phyloP scores from a whole-genome alignment of 2,329 filamentous ascomycete genomes.

The Beauveria rudraprayagi region DNA sequence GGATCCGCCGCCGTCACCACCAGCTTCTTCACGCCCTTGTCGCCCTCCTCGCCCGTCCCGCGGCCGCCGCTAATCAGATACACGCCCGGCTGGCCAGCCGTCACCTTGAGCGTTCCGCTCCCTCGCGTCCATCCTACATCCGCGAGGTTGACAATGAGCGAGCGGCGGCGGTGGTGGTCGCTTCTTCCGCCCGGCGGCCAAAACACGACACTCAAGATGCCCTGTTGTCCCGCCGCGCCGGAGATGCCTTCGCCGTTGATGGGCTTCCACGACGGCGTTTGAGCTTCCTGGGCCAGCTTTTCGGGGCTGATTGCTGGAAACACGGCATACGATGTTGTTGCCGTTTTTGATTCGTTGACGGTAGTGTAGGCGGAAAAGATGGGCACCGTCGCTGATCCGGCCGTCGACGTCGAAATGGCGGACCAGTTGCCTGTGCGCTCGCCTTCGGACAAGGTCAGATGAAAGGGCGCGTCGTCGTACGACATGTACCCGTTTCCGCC shows the following conservation, averaged over 20 bases:
- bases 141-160: constrained; percentile 13
- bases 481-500: constrained; percentile 17
- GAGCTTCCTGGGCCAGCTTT: constrained; percentile 11
- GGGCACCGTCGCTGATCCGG: constrained; percentile 12
- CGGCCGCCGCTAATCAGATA: constrained; percentile 12
- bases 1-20: constrained; percentile 16
- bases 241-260: constrained; percentile 15
- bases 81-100: constrained; percentile 14
- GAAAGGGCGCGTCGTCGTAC: constrained; percentile 15
- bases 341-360: constrained; percentile 12
- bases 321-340: constrained; percentile 12
- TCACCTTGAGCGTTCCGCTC: constrained; percentile 13
- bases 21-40: constrained; percentile 5
- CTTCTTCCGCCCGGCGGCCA: constrained; percentile 12
- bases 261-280: constrained; percentile 12
- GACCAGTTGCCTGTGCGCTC: constrained; percentile 18
- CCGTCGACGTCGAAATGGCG: constrained; percentile 17
- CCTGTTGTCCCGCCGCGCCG: constrained; percentile 13
- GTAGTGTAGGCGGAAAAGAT: constrained; percentile 18
- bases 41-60: background rate
- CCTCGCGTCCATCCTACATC: constrained; percentile 15
- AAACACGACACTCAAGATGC: constrained; percentile 15
- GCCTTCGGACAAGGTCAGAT: constrained; percentile 15
- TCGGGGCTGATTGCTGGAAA: constrained; percentile 14
- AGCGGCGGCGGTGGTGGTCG: background rate